These are phyloP conservation scores for Solanum chiquidenum DNA, from an alignment of 257 asterid genomes.

Conservation along the genomic window DNA sequence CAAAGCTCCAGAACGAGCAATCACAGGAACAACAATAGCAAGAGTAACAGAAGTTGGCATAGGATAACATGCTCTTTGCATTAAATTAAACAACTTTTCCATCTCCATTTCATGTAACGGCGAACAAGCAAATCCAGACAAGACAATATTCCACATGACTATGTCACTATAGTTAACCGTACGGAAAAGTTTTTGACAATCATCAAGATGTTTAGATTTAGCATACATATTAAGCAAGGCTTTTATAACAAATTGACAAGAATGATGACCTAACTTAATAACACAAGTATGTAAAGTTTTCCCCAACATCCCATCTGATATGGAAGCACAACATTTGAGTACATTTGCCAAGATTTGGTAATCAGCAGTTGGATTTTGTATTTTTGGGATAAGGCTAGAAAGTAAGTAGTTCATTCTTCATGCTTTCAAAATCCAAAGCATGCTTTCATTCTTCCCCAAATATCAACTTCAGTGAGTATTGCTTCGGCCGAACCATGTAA, in stretches of 20 bases:
- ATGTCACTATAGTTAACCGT: conserved; percentile 34
- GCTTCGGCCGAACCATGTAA: no score
- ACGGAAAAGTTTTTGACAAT: conserved; percentile 42
- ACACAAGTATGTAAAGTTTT: conserved; percentile 47
- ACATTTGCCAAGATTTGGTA: conserved; percentile 35
- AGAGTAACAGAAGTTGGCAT: conserved; percentile 51
- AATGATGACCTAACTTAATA: conserved; percentile 46
- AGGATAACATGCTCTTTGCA: conserved; percentile 23
- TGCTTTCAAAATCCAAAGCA: not conserved
- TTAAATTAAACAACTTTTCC: conserved; percentile 29
- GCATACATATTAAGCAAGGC: conserved; percentile 81
- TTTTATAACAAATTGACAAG: conserved; percentile 45
- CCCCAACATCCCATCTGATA: conserved; percentile 30
- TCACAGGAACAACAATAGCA: conserved; percentile 67
- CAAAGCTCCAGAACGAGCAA: conserved; percentile 30
- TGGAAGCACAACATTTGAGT: conserved; percentile 55
- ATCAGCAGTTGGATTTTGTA: conserved; percentile 20
- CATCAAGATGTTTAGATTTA: conserved; percentile 53
- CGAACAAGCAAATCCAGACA: conserved; percentile 59
- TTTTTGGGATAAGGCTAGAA: conserved; percentile 22
- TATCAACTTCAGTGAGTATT: not conserved
- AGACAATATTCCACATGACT: conserved; percentile 66
- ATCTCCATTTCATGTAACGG: conserved; percentile 38
- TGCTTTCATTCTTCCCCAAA: not conserved
- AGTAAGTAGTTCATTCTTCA: conserved; percentile 30